Base-by-base conservation (phyloP, 768 basidiomycete species). In the Tricholoma bakamatsutake region DNA sequence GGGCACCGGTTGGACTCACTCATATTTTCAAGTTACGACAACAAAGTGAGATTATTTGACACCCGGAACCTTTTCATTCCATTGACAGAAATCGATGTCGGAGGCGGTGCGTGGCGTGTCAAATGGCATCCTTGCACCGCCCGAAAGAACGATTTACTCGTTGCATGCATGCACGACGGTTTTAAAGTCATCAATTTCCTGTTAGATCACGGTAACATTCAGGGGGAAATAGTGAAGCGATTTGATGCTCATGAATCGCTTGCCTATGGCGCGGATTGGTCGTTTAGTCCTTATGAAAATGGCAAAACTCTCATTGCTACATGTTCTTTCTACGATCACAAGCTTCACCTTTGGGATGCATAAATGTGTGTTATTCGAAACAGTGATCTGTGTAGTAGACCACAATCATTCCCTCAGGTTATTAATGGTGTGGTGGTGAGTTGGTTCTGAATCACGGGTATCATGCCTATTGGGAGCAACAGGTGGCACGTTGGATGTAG, bases 131-230 rank as follows among this genome's bases (percentile, higher is more conserved):
- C 95, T 6, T 80, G 80, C 4, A 59, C 76, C 2, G 61, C 65
- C n/a, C 80, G 93, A 45, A 80, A 78, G 59, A 64, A 79, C 35
- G 90, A 95, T 64, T 76, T 98, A 1, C 80, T 98, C 17, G 84
- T 93, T n/a, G 97, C 95, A 0, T 93, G 90, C 65, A 99, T 98
- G 97, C 95, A 96, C 66, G 93, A 93, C 59, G 95, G 96, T 9
- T 95, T 93, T 79, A 97, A 97, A 66, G 76, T 96, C 5, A 68
- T 93, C 46, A 75, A 69, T 1, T 82, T 90, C 60, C 68, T 65
- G 4, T 80, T 90, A 56, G 70, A 66, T 40, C 53, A 55, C 27
- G 61, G 4, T 11, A 45, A 52, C 21, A 59, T 59, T 17, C 62
- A 35, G 31, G 67, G 53, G 21, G 45, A 56, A 5, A 18, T 60